Base-by-base conservation (phyloP, 352 stramenopile species). In the Elongisporangium senticosum region DNA sequence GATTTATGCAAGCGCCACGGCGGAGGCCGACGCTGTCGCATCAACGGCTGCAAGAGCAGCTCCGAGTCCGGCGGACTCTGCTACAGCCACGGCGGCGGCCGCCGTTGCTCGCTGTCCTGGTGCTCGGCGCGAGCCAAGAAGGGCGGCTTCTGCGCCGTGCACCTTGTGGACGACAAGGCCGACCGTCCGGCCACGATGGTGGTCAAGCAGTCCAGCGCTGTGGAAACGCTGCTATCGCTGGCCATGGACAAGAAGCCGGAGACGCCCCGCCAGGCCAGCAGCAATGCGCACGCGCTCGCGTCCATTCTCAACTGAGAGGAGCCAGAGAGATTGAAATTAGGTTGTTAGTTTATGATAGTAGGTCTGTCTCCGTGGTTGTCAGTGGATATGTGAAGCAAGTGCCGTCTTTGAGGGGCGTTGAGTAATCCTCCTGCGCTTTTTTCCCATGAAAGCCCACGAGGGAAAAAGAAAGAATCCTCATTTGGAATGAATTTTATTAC, bases 1-100 rank as follows among this genome's bases (percentile, higher is more conserved):
- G 81, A 91, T n/a, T 59, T 91, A 64, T 91, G 81, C 68, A 91
- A 91, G 62, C 81, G 81, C 53, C 81, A 91, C 64, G 81, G 81
- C 15, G 81, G 81, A n/a, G 81, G 81, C 1, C 77, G 81, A 2
- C 79, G 81, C 1, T 91, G 81, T 61, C 78, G 79, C 49, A 72
- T 91, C 24, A 63, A 55, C 20, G 79, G 77, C 54, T 91, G 79
- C 67, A 89, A 87, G 65, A 88, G 77, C 66, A 86, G 73, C 58
- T 77, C 75, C 0, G 82, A 91, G 69, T 89, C 79, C 48, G 82
- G 82, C 7, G 82, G 82, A 0, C 58, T 91, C 23, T 91, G 82
- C 72, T 91, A 91, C 67, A 87, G 75, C 55, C 82, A 91, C 57
- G 82, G 82, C 14, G 82, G 82, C 22, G 82, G 82, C 1, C 75